Conservation (phyloP, 225 moss, liverwort and hornwort genomes). For the Straminergon stramineum region DNA sequence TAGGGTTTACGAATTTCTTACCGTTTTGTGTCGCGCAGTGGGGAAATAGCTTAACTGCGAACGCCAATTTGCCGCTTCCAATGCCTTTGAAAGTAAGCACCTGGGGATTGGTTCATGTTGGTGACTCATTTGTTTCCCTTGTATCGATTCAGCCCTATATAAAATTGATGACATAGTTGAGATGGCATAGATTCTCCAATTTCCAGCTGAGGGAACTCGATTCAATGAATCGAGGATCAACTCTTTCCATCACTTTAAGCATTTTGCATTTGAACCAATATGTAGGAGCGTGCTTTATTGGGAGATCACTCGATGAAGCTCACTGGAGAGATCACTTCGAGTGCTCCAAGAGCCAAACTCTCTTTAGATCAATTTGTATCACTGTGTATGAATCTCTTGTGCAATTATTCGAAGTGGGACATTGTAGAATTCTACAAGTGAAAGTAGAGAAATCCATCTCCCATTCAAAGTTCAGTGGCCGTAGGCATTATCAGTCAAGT, state of each 20-base stretch:
- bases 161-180: not conserved
- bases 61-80: conserved; percentile 88
- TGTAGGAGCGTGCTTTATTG: not conserved
- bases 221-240: not conserved
- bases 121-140: not conserved
- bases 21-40: conserved; percentile 46
- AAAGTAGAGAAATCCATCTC: not conserved
- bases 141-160: not conserved
- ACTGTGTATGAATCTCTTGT: not conserved
- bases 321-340: not conserved
- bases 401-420: not conserved
- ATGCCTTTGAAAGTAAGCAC: conserved; percentile 64
- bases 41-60: conserved; percentile 81
- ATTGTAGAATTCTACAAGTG: not conserved
- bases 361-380: not conserved
- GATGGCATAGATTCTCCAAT: not conserved
- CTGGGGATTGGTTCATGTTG: not conserved
- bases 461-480: not conserved
- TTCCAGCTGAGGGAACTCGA: not conserved
- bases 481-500: not conserved
- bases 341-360: not conserved
- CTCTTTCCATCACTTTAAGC: not conserved
- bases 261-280: not conserved
- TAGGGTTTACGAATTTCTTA: not conserved
- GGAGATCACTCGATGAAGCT: not conserved